phyloP scores from a whole-genome alignment of 1,284 basidiomycete species.

The Sporisorium sorghi region DNA sequence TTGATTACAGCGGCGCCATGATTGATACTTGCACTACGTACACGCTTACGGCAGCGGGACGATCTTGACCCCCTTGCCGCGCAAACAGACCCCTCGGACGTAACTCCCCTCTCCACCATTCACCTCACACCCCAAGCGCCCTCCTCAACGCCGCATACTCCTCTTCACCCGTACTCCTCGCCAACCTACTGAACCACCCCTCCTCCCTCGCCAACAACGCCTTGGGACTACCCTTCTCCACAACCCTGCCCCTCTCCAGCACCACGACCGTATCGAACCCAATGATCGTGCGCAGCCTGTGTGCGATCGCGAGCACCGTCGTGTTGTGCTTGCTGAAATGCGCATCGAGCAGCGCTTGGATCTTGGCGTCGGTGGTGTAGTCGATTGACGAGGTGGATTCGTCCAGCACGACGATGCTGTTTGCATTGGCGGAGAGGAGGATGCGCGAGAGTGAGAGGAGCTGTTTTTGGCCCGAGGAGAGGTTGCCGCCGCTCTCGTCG shows the following conservation, averaged over 20 bases:
- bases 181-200: constrained; percentile 77
- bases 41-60: too few species aligned
- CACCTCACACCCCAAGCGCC: constrained; percentile 15
- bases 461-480: constrained; percentile 68
- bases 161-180: constrained; percentile 32
- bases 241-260: constrained; percentile 79
- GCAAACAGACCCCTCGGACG: too few species aligned
- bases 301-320: constrained; percentile 82
- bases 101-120: too few species aligned
- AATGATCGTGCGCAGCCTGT: constrained; percentile 80
- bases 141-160: constrained; percentile 24
- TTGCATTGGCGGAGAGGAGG: constrained; percentile 55
- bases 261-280: constrained; percentile 83
- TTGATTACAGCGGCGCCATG: too few species aligned
- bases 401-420: constrained; percentile 69
- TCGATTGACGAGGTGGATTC: constrained; percentile 83
- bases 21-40: too few species aligned
- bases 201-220: constrained; percentile 73
- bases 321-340: constrained; percentile 78
- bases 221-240: constrained; percentile 78
- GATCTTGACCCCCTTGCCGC: too few species aligned
- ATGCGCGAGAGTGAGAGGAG: constrained; percentile 68
- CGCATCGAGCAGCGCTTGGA: constrained; percentile 82
- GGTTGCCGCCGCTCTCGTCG: constrained; percentile 66
- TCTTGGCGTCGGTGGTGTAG: constrained; percentile 82